Evolutionary conservation across 805 yeast genomes (phyloP).

Genomic region (Starmerella stellata): DNA sequence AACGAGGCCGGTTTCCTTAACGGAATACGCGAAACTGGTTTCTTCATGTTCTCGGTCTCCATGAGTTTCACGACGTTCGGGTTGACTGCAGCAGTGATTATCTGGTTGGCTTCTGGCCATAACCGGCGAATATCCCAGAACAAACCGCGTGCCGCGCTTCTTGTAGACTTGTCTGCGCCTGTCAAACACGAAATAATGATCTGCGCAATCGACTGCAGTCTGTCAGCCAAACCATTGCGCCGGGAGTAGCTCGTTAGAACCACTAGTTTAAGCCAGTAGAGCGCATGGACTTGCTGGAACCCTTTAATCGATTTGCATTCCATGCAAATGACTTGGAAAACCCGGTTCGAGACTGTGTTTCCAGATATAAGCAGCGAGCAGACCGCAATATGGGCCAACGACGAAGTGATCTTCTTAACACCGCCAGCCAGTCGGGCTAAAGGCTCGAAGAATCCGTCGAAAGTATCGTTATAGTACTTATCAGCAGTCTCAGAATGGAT

Average conservation of each 20-base stretch:
- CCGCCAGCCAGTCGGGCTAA: constrained; percentile 38
- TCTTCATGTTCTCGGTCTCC: background rate
- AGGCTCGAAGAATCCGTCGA: constrained; percentile 33
- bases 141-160: constrained; percentile 54
- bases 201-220: constrained; percentile 26
- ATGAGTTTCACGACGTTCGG: background rate
- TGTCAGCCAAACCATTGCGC: background rate
- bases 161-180: constrained; percentile 66
- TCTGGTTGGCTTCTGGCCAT: constrained; percentile 28
- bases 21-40: no score
- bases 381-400: constrained; percentile 26
- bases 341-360: constrained; percentile 3
- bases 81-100: background rate
- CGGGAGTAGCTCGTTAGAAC: constrained; percentile 23
- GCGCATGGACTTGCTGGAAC: constrained; percentile 50
- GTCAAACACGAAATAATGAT: constrained; percentile 42
- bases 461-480: constrained; percentile 17
- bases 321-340: constrained; percentile 12
- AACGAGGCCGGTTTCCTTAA: no score
- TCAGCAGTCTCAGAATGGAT: constrained; percentile 18
- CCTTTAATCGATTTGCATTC: constrained; percentile 52
- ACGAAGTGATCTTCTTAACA: constrained; percentile 47
- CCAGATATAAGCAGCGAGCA: constrained; percentile 36
- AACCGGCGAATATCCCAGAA: constrained; percentile 50
- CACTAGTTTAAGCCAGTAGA: constrained; percentile 50